Base-by-base conservation (phyloP, 129 eudicot genomes). In the Helianthus annuus region DNA sequence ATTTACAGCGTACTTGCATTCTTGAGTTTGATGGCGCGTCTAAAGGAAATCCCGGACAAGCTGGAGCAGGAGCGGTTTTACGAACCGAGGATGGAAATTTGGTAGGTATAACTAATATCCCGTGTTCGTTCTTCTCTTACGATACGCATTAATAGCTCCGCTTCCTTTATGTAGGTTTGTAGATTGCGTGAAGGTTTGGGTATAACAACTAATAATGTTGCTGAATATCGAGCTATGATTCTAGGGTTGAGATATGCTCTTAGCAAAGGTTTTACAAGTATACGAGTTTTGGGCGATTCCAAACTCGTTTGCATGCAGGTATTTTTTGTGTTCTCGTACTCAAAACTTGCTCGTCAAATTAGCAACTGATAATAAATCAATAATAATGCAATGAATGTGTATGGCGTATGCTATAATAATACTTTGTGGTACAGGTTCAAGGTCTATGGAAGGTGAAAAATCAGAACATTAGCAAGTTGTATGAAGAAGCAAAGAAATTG, bases 1-100 rank as follows among this genome's bases (percentile, higher is more conserved):
- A 42, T 42, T 42, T 7, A 76, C 87, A 94, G 96, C 88, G 75
- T 46, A 80, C 94, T 7, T 94, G 99, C 80, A 81, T 86, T 54
- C 82, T 94, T 59, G 97, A 94, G 80, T 94, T 94, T 77, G 99
- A 94, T 83, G 99, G 99, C 70, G 97, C 99, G 52, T 94, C 97
- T 70, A 94, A 94, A 79, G 99, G 99, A 79, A 94, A 94, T 78
- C 99, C 99, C 48, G 99, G 99, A 34, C 97, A 80, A 84, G 97
- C 99, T 44, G 99, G 99, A 36, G 99, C 99, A 44, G 99, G 99
- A 81, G 99, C 84, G 70, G 80, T 94, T 76, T 68, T 94, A 71
- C 80, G 96, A 73, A 73, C 96, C 10, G 86, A 80, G 62, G 89
- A 88, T 79, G 97, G 99, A 67, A 86, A 69, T 77, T 62, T 84